Evolutionary conservation across 495 filamentous ascomycete genomes (phyloP), one percentile per base, ranked within the genome.

Genomic region (Aspergillus indologenus): DNA sequence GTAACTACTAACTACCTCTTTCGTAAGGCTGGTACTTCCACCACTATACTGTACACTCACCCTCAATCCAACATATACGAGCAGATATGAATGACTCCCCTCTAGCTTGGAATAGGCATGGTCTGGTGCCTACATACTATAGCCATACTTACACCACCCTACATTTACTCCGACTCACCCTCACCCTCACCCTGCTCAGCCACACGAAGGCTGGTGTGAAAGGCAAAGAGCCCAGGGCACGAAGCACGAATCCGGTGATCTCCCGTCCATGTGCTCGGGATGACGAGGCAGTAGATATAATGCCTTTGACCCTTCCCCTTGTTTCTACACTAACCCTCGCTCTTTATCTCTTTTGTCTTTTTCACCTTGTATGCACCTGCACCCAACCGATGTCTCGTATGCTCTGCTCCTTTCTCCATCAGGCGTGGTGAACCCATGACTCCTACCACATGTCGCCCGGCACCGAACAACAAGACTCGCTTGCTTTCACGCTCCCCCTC

Each of bases 361-460:
- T 50, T 50, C n/a, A 21, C 20, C 20, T 17, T 23, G 14, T 18
- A n/a, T 26, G 11, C 12, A 9, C 18, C 20, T 8, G 21, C n/a
- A n/a, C n/a, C n/a, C 47, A 6, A 21, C 48, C 21, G 5, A 40
- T 40, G 34, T 14, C 47, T 31, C 23, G 24, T 51, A n/a, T 51
- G n/a, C 18, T 23, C 47, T 17, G 11, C 47, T 17, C 20, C 47
- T 22, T 24, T 24, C 26, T n/a, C 31, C 24, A 51, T 31, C 48
- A 51, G 48, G 14, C 48, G 48, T 14, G 15, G 48, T 24, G 48
- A 51, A 51, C 48, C 48, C 48, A 51, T 51, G 48, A 51, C 48
- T 51, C 14, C 48, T 24, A 19, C 48, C 48, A 51, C 48, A 51
- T 51, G 48, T 51, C 48, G 22, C 5, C 34, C 34, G 34, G 34